Percentiles rank a stretch among this genome's conserved stretches.
Conservation (phyloP, 2,329 filamentous ascomycete genomes). For the Aspergillus sp. region DNA sequence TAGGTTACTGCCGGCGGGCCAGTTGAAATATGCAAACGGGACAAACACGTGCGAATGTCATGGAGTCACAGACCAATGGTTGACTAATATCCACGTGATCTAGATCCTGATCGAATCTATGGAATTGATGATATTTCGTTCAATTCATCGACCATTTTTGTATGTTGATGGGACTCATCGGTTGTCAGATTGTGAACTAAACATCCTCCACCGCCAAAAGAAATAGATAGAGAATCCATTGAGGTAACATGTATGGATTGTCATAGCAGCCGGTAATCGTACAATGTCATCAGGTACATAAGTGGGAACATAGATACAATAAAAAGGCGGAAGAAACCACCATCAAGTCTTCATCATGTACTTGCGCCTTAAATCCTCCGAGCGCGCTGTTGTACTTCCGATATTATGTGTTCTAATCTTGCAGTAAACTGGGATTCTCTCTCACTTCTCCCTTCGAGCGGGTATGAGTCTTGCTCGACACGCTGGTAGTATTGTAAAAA, state of each 20-base stretch:
- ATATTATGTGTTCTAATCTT: slow-evolving; percentile 54
- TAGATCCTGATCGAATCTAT: too few species aligned
- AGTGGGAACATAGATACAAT: too few species aligned
- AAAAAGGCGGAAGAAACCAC: neutral
- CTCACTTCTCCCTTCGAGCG: slow-evolving; percentile 47
- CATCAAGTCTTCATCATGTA: neutral
- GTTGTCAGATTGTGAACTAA: too few species aligned
- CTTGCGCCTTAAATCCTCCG: neutral
- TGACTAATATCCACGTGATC: neutral
- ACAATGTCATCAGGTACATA: too few species aligned
- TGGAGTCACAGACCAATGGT: neutral
- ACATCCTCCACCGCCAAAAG: too few species aligned
- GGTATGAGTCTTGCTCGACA: slow-evolving; percentile 51
- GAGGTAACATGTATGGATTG: too few species aligned
- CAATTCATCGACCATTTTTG: too few species aligned
- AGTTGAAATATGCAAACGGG: neutral
- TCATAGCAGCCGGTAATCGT: too few species aligned
- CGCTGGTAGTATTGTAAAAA: slow-evolving; percentile 61
- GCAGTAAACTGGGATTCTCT: slow-evolving; percentile 53
- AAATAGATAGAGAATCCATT: too few species aligned
- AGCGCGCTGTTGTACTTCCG: slow-evolving; percentile 33
- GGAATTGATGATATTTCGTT: too few species aligned
- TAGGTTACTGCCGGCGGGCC: neutral
- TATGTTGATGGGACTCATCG: too few species aligned
- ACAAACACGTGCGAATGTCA: slow-evolving; percentile 17